Percentiles rank a stretch among this genome's conserved stretches.
Conservation (phyloP, 768 basidiomycete species). For the Termitomyces sp. region DNA sequence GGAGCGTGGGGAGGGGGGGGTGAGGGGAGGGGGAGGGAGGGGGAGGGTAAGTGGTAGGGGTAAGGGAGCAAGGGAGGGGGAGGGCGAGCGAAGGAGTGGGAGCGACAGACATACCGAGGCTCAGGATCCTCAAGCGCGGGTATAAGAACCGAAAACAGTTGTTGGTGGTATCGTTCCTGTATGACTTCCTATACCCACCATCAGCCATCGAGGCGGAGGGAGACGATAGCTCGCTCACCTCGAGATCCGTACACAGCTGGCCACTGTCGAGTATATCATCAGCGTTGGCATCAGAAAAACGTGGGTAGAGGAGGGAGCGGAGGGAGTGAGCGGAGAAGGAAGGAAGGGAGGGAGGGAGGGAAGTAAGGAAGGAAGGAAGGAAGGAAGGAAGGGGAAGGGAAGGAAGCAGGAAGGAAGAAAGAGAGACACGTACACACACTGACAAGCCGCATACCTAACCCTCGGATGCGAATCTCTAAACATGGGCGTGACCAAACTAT, state of each 20-base stretch:
- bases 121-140: conserved; percentile 75
- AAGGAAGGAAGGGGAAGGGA: conserved; percentile 2
- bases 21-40: no score
- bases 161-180: conserved; percentile 67
- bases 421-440: conserved; percentile 68
- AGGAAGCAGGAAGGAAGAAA: no score
- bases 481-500: conserved; percentile 67
- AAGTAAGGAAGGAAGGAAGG: no score
- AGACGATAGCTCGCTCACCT: conserved; percentile 52
- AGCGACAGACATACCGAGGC: conserved; percentile 46
- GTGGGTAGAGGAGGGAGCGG: no score
- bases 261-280: conserved; percentile 45
- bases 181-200: conserved; percentile 60
- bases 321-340: no score
- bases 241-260: conserved; percentile 86
- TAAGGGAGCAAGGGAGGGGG: no score
- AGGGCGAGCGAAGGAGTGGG: no score
- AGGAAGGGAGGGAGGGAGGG: no score
- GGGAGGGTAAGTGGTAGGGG: no score
- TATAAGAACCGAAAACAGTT: conserved; percentile 69
- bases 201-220: no score
- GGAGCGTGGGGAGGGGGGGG: no score
- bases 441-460: conserved; percentile 78
- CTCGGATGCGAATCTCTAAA: conserved; percentile 78
- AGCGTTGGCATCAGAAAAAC: no score